These are phyloP conservation scores for Panicum miliaceum DNA, from an alignment of 176 grass and related monocot species.

Conservation along the genomic window DNA sequence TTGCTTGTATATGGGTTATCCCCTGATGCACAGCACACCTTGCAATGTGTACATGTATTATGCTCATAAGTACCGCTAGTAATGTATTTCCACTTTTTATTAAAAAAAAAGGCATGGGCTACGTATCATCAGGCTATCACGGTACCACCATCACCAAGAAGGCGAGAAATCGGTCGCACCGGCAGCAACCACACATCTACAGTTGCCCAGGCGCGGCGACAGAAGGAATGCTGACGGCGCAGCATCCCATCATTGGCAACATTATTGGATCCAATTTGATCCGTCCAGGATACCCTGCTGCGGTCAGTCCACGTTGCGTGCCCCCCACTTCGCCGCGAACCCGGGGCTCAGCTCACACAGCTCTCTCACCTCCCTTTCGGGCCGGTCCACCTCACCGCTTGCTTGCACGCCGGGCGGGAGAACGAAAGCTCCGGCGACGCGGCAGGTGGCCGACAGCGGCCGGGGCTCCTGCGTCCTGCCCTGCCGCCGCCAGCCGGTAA, in stretches of 20 bases:
- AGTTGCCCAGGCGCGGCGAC: not conserved
- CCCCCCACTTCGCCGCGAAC: not conserved
- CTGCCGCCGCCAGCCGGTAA: not conserved
- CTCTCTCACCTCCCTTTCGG: not conserved
- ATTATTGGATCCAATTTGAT: not conserved
- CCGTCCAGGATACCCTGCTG: not conserved
- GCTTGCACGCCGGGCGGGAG: slow-evolving; percentile 13
- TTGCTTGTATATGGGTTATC: no score
- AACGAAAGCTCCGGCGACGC: not conserved
- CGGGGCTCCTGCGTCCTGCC: not conserved
- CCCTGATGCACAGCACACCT: no score
- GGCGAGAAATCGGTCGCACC: not conserved
- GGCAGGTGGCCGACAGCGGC: slow-evolving; percentile 14
- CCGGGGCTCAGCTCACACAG: not conserved
- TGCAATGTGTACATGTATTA: no score
- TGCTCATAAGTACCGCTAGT: no score
- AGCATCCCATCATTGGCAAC: not conserved
- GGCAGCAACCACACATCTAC: not conserved
- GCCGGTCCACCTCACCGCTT: not conserved
- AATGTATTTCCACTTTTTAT: no score
- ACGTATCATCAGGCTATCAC: not conserved
- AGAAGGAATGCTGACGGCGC: slow-evolving; percentile 1
- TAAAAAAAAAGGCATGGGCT: no score
- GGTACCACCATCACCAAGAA: not conserved
- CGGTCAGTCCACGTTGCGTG: not conserved